Base-by-base conservation (phyloP, 179 eudicot genomes). In the Drosera spatulata region DNA sequence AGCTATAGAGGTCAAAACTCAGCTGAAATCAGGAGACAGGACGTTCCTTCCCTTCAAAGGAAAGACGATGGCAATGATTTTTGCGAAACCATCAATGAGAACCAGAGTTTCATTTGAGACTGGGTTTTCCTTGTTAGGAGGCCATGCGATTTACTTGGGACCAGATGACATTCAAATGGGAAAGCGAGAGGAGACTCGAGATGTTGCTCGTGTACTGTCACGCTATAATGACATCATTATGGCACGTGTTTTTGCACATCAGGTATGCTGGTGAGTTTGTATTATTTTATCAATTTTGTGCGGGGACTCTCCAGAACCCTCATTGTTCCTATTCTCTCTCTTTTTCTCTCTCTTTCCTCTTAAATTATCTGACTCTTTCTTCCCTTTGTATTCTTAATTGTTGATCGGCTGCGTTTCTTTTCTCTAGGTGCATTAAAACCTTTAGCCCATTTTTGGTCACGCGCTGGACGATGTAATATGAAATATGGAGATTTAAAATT, bases 131-230 rank as follows among this genome's bases (percentile, higher is more conserved):
- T 74, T 86, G 81, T 82, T 93, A 67, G 99, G 99, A 63, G 99
- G 99, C 39, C 99, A 89, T 80, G 96, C 97, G 45, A 63, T 93
- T 58, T 93, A 89, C 77, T 74, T 93, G 73, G 95, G 99, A 39
- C 95, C 99, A 39, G 60, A 93, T 74, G 99, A 93, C 76, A 93
- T 93, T 75, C 97, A 93, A 65, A 93, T 93, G 99, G 99, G 99
- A 40, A 93, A 89, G 78, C 80, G 99, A 49, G 99, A 93, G 77
- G 99, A 89, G 83, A 89, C 99, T 65, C 90, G 99, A 56, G 99
- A 93, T 70, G 86, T 93, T 71, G 99, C 99, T 74, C 90, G 97
- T 64, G 99, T 93, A 39, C 77, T 93, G 40, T 89, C 79, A 59
- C 82, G 97, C 70, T 93, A 93, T 74, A 93, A 89, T 71, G 97